Percentiles rank a stretch among this genome's conserved stretches.
phyloP scores from a whole-genome alignment of 2,329 filamentous ascomycete genomes.

The Reticulascus tulasneorum region DNA sequence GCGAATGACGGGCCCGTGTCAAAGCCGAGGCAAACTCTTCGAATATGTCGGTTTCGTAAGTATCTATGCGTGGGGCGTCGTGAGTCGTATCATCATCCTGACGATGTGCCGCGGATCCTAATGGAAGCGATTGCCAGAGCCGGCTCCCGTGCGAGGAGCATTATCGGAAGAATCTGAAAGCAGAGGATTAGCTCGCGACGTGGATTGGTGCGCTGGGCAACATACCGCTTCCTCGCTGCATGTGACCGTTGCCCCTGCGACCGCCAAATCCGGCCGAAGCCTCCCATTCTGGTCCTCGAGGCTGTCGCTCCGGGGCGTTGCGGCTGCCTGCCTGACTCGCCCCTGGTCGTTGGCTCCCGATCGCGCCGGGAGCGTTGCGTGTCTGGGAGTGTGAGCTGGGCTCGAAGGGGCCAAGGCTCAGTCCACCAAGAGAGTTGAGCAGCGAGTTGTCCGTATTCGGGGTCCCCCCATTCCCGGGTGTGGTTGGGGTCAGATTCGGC shows the following conservation, averaged over 20 bases:
- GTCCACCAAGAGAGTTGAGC: slow-evolving; percentile 43
- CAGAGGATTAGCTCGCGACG: slow-evolving; percentile 1
- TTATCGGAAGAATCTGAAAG: slow-evolving; percentile 38
- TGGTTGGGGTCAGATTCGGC: slow-evolving; percentile 28
- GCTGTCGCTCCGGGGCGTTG: slow-evolving; percentile 56
- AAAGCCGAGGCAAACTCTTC: slow-evolving; percentile 11
- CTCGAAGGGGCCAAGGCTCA: slow-evolving; percentile 51
- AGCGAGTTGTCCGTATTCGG: slow-evolving; percentile 36
- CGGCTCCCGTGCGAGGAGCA: slow-evolving; percentile 32
- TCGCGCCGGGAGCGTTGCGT: slow-evolving; percentile 54
- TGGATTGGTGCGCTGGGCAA: slow-evolving; percentile 10
- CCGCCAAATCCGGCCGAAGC: slow-evolving; percentile 46
- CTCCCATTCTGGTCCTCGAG: slow-evolving; percentile 62
- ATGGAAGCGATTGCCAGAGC: slow-evolving; percentile 13
- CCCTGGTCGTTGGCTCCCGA: slow-evolving; percentile 60
- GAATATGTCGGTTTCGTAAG: slow-evolving; percentile 26
- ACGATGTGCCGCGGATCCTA: slow-evolving; percentile 9
- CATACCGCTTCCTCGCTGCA: slow-evolving; percentile 58
- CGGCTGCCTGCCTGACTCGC: slow-evolving; percentile 39
- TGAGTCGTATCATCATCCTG: slow-evolving; percentile 16
- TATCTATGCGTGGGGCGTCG: slow-evolving; percentile 26
- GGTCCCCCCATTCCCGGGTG: slow-evolving; percentile 30
- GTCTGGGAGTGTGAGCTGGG: slow-evolving; percentile 32
- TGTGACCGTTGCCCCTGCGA: slow-evolving; percentile 58
- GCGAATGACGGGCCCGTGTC: slow-evolving; percentile 11